phyloP scores from a whole-genome alignment of 805 yeast genomes.

The Zygotorulaspora danielsina region DNA sequence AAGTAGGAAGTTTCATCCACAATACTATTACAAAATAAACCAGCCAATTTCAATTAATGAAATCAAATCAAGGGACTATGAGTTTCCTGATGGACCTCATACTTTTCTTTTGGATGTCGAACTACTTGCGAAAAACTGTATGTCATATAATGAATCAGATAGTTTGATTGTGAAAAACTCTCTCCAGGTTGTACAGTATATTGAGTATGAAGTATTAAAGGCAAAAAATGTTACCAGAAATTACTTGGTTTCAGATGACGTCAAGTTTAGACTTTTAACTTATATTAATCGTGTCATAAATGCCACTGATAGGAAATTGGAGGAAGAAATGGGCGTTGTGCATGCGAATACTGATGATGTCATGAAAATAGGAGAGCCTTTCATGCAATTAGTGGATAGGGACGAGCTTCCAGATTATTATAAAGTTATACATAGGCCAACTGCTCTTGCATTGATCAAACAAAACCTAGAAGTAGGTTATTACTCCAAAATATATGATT shows the following conservation, averaged over 20 bases:
- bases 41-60: slow-evolving; percentile 69
- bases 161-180: slow-evolving; percentile 68
- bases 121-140: slow-evolving; percentile 67
- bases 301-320: slow-evolving; percentile 27
- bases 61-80: slow-evolving; percentile 44
- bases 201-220: slow-evolving; percentile 46
- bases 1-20: slow-evolving; percentile 68
- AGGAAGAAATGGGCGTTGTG: slow-evolving; percentile 17
- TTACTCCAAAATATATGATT: slow-evolving; percentile 53
- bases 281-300: slow-evolving; percentile 28
- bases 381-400: slow-evolving; percentile 67
- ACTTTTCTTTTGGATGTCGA: slow-evolving; percentile 57
- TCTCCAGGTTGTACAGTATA: slow-evolving; percentile 49
- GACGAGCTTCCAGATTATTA: slow-evolving; percentile 78
- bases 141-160: slow-evolving; percentile 62
- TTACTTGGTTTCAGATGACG: slow-evolving; percentile 27
- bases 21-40: slow-evolving; percentile 63
- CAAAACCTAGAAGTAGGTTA: slow-evolving; percentile 49
- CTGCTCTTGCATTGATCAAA: slow-evolving; percentile 60
- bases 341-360: slow-evolving; percentile 25
- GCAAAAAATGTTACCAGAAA: slow-evolving; percentile 35
- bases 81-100: slow-evolving; percentile 30
- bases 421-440: slow-evolving; percentile 65
- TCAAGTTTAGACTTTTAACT: slow-evolving; percentile 21
- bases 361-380: slow-evolving; percentile 56